Conservation (phyloP, 352 stramenopile species). For the Pythium coloratum region DNA sequence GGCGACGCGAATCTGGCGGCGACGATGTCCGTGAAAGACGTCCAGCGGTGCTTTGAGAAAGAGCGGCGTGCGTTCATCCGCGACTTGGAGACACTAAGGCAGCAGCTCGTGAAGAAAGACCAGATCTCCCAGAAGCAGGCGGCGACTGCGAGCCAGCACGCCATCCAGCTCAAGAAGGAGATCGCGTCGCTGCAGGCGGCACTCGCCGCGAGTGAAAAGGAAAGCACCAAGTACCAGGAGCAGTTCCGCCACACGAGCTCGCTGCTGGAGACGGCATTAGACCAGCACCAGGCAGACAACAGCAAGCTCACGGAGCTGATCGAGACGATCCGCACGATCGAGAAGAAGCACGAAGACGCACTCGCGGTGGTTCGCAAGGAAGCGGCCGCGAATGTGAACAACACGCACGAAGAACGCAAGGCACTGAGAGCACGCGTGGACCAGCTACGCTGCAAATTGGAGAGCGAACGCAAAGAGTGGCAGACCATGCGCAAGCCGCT, state of each 20-base stretch:
- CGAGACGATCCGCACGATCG: slow-evolving; percentile 54
- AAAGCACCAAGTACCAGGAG: slow-evolving; percentile 45
- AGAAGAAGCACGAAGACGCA: slow-evolving; percentile 68
- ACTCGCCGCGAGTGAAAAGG: slow-evolving; percentile 41
- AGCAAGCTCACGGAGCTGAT: slow-evolving; percentile 43
- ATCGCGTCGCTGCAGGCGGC: slow-evolving; percentile 56
- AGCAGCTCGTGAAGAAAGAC: slow-evolving; percentile 81
- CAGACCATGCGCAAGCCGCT: slow-evolving; percentile 50
- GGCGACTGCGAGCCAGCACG: slow-evolving; percentile 55
- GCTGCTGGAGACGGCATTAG: slow-evolving; percentile 67
- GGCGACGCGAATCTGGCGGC: background rate
- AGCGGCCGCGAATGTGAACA: slow-evolving; percentile 47
- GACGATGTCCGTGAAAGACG: slow-evolving; percentile 67
- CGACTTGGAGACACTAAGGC: slow-evolving; percentile 69
- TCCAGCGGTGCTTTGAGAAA: slow-evolving; percentile 79
- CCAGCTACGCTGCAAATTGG: slow-evolving; percentile 62
- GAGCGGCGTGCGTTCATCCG: slow-evolving; percentile 65
- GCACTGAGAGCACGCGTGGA: slow-evolving; percentile 64
- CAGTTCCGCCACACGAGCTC: slow-evolving; percentile 72
- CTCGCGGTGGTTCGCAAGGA: slow-evolving; percentile 59
- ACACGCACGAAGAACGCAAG: slow-evolving; percentile 69
- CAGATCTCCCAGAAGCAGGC: slow-evolving; percentile 45
- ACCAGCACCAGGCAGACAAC: slow-evolving; percentile 76
- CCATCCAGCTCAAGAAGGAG: slow-evolving; percentile 79
- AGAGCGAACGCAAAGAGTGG: slow-evolving; percentile 73